These are phyloP conservation scores for Suhomyces choctaworum DNA, from an alignment of 1,139 yeast genomes.

Conservation along the genomic window DNA sequence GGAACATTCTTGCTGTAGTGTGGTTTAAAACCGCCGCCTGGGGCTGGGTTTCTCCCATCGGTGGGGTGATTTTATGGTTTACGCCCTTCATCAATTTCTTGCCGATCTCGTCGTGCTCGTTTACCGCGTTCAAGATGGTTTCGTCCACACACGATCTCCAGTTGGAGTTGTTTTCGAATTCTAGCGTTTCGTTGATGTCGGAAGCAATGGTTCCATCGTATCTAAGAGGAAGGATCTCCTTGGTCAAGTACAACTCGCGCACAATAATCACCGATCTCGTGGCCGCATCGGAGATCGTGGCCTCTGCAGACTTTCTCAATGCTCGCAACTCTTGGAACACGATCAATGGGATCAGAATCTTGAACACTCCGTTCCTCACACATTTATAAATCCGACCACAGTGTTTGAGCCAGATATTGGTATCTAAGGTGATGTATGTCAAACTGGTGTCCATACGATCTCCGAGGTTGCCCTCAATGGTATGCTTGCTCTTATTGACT, in stretches of 20 bases:
- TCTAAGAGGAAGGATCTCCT: constrained; percentile 50
- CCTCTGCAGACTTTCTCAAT: constrained; percentile 71
- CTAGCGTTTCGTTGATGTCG: constrained; percentile 54
- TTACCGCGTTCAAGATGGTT: constrained; percentile 55
- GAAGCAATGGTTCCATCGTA: constrained; percentile 59
- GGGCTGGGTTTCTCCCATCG: constrained; percentile 1
- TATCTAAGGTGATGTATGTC: constrained; percentile 68
- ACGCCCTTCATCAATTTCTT: constrained; percentile 41
- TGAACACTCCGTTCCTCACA: constrained; percentile 59
- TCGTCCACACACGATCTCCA: constrained; percentile 64
- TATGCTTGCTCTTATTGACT: constrained; percentile 5
- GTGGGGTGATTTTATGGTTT: constrained; percentile 23
- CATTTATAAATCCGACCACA: constrained; percentile 76
- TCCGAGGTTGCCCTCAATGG: constrained; percentile 43
- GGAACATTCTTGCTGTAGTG: constrained; percentile 42
- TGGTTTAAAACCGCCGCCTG: constrained; percentile 27
- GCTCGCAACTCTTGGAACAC: constrained; percentile 79
- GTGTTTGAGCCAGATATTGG: constrained; percentile 79
- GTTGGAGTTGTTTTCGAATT: constrained; percentile 64
- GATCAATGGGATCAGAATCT: constrained; percentile 63
- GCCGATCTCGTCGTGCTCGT: constrained; percentile 47
- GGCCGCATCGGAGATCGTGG: constrained; percentile 77
- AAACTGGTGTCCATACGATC: constrained; percentile 54
- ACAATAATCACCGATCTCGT: constrained; percentile 75
- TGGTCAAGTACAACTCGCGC: constrained; percentile 62